Evolutionary conservation across 352 stramenopile species (phyloP).

Genomic region (Globisporangium iwayamae): DNA sequence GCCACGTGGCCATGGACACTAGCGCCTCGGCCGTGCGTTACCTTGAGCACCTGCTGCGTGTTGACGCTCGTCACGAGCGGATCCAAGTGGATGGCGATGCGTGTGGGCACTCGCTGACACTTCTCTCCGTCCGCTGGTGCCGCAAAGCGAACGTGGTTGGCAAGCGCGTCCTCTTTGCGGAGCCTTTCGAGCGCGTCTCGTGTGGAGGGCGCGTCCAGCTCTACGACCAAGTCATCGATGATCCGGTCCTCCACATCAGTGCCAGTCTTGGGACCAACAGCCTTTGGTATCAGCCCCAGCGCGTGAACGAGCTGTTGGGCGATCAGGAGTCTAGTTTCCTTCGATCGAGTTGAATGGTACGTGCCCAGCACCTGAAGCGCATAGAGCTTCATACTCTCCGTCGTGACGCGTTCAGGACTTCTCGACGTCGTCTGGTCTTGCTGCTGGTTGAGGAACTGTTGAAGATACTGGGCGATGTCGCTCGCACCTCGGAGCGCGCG

Average conservation of each 20-base stretch:
- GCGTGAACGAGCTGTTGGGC: constrained; percentile 6
- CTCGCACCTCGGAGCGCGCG: constrained; percentile 17
- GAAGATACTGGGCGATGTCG: constrained; percentile 16
- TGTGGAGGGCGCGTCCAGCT: constrained; percentile 11
- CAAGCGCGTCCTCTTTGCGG: constrained; percentile 10
- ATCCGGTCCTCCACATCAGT: constrained; percentile 7
- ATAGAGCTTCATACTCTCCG: not conserved
- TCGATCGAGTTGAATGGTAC: not conserved
- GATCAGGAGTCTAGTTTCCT: constrained; percentile 2
- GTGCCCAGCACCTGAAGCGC: constrained; percentile 9
- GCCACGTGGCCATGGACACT: constrained; percentile 21
- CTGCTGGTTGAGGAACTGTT: constrained; percentile 2
- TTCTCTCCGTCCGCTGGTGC: constrained; percentile 19
- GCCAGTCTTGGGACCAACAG: not conserved
- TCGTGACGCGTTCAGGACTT: not conserved
- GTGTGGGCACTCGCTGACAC: not conserved
- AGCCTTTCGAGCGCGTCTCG: constrained; percentile 20
- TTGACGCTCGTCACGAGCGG: constrained; percentile 25
- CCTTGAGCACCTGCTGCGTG: constrained; percentile 30
- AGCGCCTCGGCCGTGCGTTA: constrained; percentile 21
- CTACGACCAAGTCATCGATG: constrained; percentile 4
- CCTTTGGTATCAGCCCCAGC: constrained; percentile 7
- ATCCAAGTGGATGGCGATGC: constrained; percentile 22
- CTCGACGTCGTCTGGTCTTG: not conserved
- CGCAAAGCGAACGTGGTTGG: constrained; percentile 14